phyloP scores from a whole-genome alignment of 2,329 filamentous ascomycete species.

The Penicillium sp. region DNA sequence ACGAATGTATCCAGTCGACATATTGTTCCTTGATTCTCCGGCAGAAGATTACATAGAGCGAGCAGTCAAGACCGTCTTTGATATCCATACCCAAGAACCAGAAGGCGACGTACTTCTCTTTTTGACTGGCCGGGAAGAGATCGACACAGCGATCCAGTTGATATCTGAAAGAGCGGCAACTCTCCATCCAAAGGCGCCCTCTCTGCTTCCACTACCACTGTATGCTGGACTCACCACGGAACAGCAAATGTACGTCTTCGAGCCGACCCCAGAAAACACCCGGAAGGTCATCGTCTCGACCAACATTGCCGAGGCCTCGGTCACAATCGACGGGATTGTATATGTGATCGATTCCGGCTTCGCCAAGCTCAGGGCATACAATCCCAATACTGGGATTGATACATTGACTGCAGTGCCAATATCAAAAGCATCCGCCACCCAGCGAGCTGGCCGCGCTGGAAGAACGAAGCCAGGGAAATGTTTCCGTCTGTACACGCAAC shows the following conservation, averaged over 20 bases:
- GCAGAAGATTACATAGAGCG: slow-evolving; percentile 79
- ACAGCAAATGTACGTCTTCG: slow-evolving; percentile 91
- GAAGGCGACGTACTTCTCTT: slow-evolving; percentile 87
- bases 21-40: slow-evolving; percentile 68
- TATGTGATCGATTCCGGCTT: slow-evolving; percentile 87
- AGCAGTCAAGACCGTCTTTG: slow-evolving; percentile 71
- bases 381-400: slow-evolving; percentile 77
- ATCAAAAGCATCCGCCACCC: slow-evolving; percentile 85
- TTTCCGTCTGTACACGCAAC: slow-evolving; percentile 81
- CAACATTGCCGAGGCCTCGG: slow-evolving; percentile 91
- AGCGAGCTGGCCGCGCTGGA: slow-evolving; percentile 81
- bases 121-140: slow-evolving; percentile 85
- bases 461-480: slow-evolving; percentile 87
- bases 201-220: slow-evolving; percentile 64
- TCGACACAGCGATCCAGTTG: slow-evolving; percentile 70
- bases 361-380: slow-evolving; percentile 79
- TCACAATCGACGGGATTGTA: slow-evolving; percentile 85
- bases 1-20: slow-evolving; percentile 78
- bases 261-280: slow-evolving; percentile 68
- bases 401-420: slow-evolving; percentile 71
- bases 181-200: slow-evolving; percentile 51
- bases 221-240: slow-evolving; percentile 85
- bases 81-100: slow-evolving; percentile 72
- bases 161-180: slow-evolving; percentile 63
- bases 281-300: slow-evolving; percentile 89